These are phyloP conservation scores for Hibiscus tridactylites DNA, from an alignment of 345 rosid genomes.

Conservation along the genomic window DNA sequence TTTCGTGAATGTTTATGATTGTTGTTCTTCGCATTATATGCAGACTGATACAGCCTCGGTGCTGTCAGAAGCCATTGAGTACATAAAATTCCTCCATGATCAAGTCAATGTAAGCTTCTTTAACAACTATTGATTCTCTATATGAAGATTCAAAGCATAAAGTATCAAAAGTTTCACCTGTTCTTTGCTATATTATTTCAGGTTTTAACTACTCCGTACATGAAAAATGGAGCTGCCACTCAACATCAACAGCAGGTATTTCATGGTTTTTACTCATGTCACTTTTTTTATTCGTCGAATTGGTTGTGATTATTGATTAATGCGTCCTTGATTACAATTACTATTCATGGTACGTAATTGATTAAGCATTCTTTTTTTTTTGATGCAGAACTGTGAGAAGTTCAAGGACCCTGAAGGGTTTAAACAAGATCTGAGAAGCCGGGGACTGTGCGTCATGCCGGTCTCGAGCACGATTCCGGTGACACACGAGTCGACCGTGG, in stretches of 20 bases:
- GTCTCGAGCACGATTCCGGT: constrained; percentile 84
- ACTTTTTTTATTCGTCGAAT: no score
- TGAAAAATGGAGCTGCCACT: constrained; percentile 81
- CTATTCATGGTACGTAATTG: neutral
- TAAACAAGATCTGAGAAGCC: constrained; percentile 79
- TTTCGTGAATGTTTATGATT: neutral
- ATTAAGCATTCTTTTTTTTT: neutral
- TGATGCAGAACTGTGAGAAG: constrained; percentile 42
- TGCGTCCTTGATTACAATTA: no score
- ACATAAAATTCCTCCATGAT: constrained; percentile 92
- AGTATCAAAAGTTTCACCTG: neutral
- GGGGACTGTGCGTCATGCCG: constrained; percentile 88
- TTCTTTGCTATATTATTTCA: constrained; percentile 17
- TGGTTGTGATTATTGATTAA: no score
- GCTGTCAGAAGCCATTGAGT: constrained; percentile 91
- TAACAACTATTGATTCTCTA: constrained; percentile 1
- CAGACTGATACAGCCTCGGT: constrained; percentile 99
- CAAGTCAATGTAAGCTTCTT: constrained; percentile 72
- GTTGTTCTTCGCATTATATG: constrained; percentile 16
- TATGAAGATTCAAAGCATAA: neutral
- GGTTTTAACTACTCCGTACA: constrained; percentile 84
- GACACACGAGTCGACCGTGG: constrained; percentile 70
- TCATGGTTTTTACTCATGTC: no score
- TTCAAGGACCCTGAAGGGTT: constrained; percentile 51
- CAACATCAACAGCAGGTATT: constrained; percentile 59